Evolutionary conservation across 2,329 filamentous ascomycete species (phyloP).

Genomic region (Calonectria pseudoturangicola): DNA sequence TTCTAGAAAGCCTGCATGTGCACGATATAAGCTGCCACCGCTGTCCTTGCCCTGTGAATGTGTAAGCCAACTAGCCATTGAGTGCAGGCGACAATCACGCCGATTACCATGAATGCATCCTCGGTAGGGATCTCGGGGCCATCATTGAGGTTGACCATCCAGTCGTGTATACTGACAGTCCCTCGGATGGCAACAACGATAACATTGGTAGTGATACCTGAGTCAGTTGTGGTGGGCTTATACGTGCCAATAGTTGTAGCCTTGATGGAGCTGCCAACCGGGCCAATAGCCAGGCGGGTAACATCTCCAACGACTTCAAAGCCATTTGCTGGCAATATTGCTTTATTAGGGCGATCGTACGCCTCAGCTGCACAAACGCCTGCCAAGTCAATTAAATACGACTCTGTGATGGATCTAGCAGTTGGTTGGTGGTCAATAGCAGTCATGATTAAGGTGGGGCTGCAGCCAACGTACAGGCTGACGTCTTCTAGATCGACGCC

Average conservation of each 20-base stretch:
- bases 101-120: neutral
- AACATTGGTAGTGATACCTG: neutral
- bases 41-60: neutral
- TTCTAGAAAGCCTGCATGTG: conserved; percentile 1
- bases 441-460: neutral
- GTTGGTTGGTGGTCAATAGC: neutral
- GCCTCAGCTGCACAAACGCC: neutral
- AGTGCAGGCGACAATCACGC: too few relatives aligned
- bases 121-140: neutral
- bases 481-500: neutral
- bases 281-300: neutral
- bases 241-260: conserved; percentile 13
- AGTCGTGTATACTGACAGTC: conserved; percentile 2
- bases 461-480: neutral
- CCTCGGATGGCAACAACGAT: conserved; percentile 6
- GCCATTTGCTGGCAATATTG: neutral
- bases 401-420: neutral
- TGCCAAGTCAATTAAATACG: neutral
- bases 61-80: neutral
- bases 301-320: neutral
- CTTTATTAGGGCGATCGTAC: neutral
- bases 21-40: neutral
- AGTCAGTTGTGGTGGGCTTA: neutral
- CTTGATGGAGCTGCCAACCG: conserved; percentile 10
- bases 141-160: conserved; percentile 18